Conservation (phyloP, 257 asterid species). For the Solanum corneliomulleri region DNA sequence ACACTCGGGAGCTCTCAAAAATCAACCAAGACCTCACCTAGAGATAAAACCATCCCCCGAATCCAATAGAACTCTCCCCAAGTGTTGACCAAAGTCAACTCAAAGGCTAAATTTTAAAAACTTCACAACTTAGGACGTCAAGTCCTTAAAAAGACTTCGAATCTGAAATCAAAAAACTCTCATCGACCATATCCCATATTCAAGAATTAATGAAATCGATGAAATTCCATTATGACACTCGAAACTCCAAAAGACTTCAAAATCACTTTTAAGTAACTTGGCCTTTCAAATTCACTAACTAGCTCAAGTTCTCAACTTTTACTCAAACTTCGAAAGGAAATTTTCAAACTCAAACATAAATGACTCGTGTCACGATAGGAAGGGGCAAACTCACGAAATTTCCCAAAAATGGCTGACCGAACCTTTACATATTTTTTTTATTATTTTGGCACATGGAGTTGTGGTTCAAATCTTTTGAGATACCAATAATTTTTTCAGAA, state of each 20-base stretch:
- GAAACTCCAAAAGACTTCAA: neutral
- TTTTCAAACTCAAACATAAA: neutral
- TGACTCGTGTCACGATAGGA: neutral
- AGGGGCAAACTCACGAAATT: neutral
- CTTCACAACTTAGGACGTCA: neutral
- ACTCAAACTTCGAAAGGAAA: neutral
- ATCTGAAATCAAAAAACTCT: no score
- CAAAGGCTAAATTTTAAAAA: neutral
- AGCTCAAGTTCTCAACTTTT: neutral
- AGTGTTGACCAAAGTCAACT: neutral
- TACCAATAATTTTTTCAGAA: neutral
- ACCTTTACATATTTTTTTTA: neutral
- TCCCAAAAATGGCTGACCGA: neutral
- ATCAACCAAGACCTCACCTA: no score
- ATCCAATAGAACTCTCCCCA: neutral
- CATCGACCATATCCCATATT: neutral
- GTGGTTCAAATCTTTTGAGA: neutral
- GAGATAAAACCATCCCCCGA: no score
- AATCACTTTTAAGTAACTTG: neutral
- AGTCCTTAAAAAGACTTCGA: neutral
- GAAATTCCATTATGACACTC: neutral
- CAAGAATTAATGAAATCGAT: neutral
- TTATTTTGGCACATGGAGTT: neutral
- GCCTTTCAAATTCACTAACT: neutral
- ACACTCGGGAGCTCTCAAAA: no score